phyloP scores from a whole-genome alignment of 2,329 filamentous ascomycete species.

The Emmonsiellopsis sp. region DNA sequence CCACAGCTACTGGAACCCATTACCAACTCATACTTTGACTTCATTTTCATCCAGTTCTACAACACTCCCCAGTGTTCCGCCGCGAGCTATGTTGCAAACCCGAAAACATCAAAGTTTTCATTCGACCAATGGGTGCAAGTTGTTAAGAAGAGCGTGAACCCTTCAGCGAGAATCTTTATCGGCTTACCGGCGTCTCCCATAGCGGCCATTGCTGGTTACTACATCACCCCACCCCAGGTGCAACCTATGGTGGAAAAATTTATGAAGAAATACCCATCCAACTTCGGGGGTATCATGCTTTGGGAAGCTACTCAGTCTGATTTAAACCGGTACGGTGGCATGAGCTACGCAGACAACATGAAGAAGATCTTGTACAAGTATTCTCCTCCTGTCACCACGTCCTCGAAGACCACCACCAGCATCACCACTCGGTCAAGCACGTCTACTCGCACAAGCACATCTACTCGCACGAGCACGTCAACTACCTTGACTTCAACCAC shows the following conservation, averaged over 20 bases:
- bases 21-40: conserved; percentile 38
- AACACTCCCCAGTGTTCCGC: conserved; percentile 45
- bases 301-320: conserved; percentile 13
- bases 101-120: conserved; percentile 30
- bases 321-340: conserved; percentile 9
- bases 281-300: conserved; percentile 52
- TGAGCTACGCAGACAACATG: conserved; percentile 13
- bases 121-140: conserved; percentile 37
- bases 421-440: conserved; percentile 6
- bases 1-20: conserved; percentile 38
- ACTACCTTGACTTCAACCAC: conserved; percentile 4
- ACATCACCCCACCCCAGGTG: conserved; percentile 40
- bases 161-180: conserved; percentile 43
- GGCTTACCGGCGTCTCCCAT: conserved; percentile 36
- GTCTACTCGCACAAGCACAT: conserved; percentile 3
- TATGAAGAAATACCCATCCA: conserved; percentile 27
- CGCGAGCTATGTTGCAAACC: conserved; percentile 28
- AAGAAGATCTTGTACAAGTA: conserved; percentile 9
- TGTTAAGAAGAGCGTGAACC: conserved; percentile 28
- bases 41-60: conserved; percentile 48
- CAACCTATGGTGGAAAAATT: conserved; percentile 36
- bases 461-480: conserved; percentile 6
- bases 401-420: conserved; percentile 12
- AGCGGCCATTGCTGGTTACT: conserved; percentile 28
- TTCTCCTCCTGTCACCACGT: conserved; percentile 14